Base-by-base conservation (phyloP, 2,329 filamentous ascomycete species). In the Hortaea werneckii region DNA sequence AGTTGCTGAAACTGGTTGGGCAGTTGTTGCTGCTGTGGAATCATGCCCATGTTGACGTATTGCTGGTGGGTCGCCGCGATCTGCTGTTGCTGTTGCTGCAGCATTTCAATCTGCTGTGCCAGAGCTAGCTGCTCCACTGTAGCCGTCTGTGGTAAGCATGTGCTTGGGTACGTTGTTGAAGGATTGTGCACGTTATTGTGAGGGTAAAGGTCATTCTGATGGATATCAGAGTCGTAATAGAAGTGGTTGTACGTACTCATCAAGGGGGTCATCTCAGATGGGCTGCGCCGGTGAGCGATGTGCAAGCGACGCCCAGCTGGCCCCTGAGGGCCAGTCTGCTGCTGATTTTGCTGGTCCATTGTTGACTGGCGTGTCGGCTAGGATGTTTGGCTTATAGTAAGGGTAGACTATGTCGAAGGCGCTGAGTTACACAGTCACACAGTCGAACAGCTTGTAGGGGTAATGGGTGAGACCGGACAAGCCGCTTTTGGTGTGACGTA, bases 71-170 rank as follows among this genome's bases (percentile, higher is more conserved):
- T 92, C 58, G 87, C 87, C 70, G 94, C 87, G 63, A 96, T 94
- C 66, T 95, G 89, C 68, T 96, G 89, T 67, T 96, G 92, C 67
- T 96, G 92, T 67, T 95, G 88, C 73, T 96, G 90, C 62, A 96
- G 77, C 64, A 94, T 78, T 71, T 96, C 90, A 63, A 96, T 95
- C 71, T 96, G 90, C 74, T 95, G 90, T 72, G 95, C 89, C 65
- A 96, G 89, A 64, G 87, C 87, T 65, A 95, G 80, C 78, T 95
- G 89, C 75, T 95, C 90, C 86, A 95, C 89, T 94, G 59, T 20
- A 20, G 28, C 9, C 26, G 28, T 9, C 8, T 20, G 28, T 41
- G 40, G 40, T 41, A 29, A 41, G 40, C 20, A 39, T 13, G 37
- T 39, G 32, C 32, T 35, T n/a, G 32, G 11, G 37, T 39, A 39